These are phyloP conservation scores for Cystobasidium pallidum DNA, from an alignment of 1,284 basidiomycete species.

Conservation along the genomic window DNA sequence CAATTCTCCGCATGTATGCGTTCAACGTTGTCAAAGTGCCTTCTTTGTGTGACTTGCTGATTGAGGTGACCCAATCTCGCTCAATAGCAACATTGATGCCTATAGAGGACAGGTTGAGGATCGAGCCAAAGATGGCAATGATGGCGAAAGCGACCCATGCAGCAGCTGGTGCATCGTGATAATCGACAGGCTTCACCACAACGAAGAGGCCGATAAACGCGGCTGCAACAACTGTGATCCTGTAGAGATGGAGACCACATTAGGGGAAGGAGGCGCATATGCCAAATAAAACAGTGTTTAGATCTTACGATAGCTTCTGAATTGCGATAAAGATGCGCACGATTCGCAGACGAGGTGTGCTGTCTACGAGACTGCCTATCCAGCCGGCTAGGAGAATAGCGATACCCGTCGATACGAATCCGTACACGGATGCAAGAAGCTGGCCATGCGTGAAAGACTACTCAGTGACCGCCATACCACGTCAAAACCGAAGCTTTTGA, in stretches of 20 bases:
- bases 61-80: slow-evolving; percentile 64
- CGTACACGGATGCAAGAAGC: slow-evolving; percentile 63
- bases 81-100: slow-evolving; percentile 64
- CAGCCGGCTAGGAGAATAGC: slow-evolving; percentile 57
- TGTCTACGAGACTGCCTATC: slow-evolving; percentile 61
- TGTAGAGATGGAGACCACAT: slow-evolving; percentile 43
- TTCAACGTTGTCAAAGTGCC: slow-evolving; percentile 55
- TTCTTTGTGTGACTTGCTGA: slow-evolving; percentile 56
- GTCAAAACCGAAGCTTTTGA: neutral
- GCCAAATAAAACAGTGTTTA: neutral
- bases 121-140: slow-evolving; percentile 59
- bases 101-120: slow-evolving; percentile 60
- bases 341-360: slow-evolving; percentile 57
- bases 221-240: slow-evolving; percentile 10
- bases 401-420: slow-evolving; percentile 59
- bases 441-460: slow-evolving; percentile 50
- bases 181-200: slow-evolving; percentile 10
- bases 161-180: slow-evolving; percentile 42
- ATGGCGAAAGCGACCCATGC: slow-evolving; percentile 57
- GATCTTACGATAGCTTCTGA: slow-evolving; percentile 60
- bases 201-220: slow-evolving; percentile 39
- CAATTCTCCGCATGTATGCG: slow-evolving; percentile 61
- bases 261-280: neutral
- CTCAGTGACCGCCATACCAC: neutral
- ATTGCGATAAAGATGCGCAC: slow-evolving; percentile 60